These are phyloP conservation scores for Hura crepitans DNA, from an alignment of 441 rosid genomes.

Conservation along the genomic window DNA sequence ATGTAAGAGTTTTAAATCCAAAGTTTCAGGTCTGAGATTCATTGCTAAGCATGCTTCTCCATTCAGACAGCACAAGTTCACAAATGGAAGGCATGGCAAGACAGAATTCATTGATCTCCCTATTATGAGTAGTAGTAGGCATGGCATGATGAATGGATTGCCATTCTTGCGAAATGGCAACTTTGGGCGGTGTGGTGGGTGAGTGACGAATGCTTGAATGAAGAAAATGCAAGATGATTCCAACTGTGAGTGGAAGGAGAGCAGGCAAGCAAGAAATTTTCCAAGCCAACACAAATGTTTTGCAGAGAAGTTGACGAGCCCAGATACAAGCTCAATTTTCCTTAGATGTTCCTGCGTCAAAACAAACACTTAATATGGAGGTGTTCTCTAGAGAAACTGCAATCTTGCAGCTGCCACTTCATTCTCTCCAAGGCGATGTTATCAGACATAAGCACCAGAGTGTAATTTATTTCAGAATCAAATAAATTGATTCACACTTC, in stretches of 20 bases:
- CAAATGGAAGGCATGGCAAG: constrained; percentile 63
- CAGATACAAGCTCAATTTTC: constrained; percentile 64
- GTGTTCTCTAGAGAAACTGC: constrained; percentile 33
- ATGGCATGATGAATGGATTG: constrained; percentile 46
- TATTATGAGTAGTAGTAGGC: constrained; percentile 52
- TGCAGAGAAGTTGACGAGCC: constrained; percentile 54
- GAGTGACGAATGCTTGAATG: constrained; percentile 48
- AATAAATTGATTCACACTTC: constrained; percentile 1
- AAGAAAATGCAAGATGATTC: constrained; percentile 57
- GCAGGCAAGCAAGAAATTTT: constrained; percentile 53
- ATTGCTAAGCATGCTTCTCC: constrained; percentile 66
- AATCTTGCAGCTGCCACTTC: constrained; percentile 28
- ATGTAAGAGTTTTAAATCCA: constrained; percentile 51
- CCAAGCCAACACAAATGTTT: constrained; percentile 44
- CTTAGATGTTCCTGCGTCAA: constrained; percentile 78
- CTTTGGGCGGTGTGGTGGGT: constrained; percentile 45
- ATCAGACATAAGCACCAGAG: constrained; percentile 20
- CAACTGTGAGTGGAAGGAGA: constrained; percentile 54
- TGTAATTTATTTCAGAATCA: constrained; percentile 19
- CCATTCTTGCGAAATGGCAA: constrained; percentile 47
- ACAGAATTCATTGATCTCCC: constrained; percentile 54
- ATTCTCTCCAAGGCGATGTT: constrained; percentile 19
- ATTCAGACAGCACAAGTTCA: constrained; percentile 62
- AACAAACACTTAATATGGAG: constrained; percentile 70
- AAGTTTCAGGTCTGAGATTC: constrained; percentile 56